Conservation (phyloP, 768 basidiomycete species). For the Erythrobasidium yunnanense region DNA sequence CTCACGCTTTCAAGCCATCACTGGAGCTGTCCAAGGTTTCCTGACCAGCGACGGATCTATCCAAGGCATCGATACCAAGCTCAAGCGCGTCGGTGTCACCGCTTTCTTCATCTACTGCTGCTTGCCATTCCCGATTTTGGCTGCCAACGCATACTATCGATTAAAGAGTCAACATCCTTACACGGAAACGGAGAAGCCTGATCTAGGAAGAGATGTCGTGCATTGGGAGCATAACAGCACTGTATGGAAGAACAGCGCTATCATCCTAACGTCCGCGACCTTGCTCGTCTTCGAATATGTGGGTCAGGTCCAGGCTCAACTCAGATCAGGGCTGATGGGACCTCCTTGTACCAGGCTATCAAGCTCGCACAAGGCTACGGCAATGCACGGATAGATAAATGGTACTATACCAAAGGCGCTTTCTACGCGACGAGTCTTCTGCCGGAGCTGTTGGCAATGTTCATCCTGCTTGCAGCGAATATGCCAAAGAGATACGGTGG, state of each 20-base stretch:
- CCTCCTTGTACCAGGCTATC: constrained; percentile 16
- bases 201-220: background rate
- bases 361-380: constrained; percentile 14
- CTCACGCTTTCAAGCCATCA: background rate
- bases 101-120: constrained; percentile 20
- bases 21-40: constrained; percentile 17
- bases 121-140: constrained; percentile 9
- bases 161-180: background rate
- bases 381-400: background rate
- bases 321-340: background rate
- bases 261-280: constrained; percentile 1
- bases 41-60: background rate
- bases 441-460: constrained; percentile 3
- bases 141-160: constrained; percentile 12
- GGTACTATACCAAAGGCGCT: constrained; percentile 15
- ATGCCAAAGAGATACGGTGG: constrained; percentile 10
- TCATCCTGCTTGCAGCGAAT: constrained; percentile 2
- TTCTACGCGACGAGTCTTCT: constrained; percentile 1
- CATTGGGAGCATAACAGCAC: constrained; percentile 4
- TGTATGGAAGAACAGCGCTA: constrained; percentile 17
- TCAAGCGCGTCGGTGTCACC: constrained; percentile 3
- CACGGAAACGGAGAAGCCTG: background rate
- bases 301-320: background rate
- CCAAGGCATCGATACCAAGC: constrained; percentile 3
- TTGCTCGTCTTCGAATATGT: constrained; percentile 23